A percentile compares a stretch with the other conserved stretches of the same genome.
Conservation (phyloP, 306 rosid species). For the Cyamopsis tetragonoloba region DNA sequence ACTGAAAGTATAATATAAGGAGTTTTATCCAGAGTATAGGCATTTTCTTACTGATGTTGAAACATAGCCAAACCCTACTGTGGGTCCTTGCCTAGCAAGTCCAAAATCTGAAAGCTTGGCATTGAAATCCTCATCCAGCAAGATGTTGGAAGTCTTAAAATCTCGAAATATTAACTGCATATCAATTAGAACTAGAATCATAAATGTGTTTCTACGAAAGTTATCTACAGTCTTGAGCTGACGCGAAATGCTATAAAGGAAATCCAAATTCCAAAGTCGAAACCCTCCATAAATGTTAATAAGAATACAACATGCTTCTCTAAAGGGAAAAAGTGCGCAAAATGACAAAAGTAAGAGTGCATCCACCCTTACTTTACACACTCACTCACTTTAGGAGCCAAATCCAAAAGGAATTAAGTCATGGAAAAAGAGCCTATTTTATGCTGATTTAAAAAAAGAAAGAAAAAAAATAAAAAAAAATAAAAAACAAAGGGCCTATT, state of each 20-base stretch:
- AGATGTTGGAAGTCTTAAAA: slow-evolving; percentile 82
- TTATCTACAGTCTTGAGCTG: background rate
- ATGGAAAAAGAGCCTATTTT: too few species aligned
- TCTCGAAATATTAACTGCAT: slow-evolving; percentile 97
- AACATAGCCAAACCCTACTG: slow-evolving; percentile 75
- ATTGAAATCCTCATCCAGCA: slow-evolving; percentile 83
- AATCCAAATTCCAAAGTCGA: slow-evolving; percentile 23
- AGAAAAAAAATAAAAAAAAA: too few species aligned
- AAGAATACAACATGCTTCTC: too few species aligned
- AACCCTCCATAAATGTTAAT: background rate
- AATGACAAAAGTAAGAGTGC: too few species aligned
- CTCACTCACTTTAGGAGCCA: too few species aligned
- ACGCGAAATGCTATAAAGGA: slow-evolving; percentile 2
- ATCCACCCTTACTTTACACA: too few species aligned
- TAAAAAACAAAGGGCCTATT: too few species aligned
- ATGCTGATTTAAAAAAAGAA: too few species aligned
- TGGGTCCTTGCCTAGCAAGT: slow-evolving; percentile 97
- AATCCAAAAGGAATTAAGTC: slow-evolving; percentile 5
- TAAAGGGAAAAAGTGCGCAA: too few species aligned
- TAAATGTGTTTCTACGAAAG: background rate
- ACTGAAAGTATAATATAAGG: background rate
- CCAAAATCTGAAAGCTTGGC: slow-evolving; percentile 99
- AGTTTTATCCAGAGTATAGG: slow-evolving; percentile 6
- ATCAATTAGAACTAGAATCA: slow-evolving; percentile 34
- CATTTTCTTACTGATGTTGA: slow-evolving; percentile 73